A percentile compares a stretch with the other conserved stretches of the same genome.
These are phyloP conservation scores for Tremellales sp. DNA, from an alignment of 1,284 basidiomycete species.

Conservation along the genomic window DNA sequence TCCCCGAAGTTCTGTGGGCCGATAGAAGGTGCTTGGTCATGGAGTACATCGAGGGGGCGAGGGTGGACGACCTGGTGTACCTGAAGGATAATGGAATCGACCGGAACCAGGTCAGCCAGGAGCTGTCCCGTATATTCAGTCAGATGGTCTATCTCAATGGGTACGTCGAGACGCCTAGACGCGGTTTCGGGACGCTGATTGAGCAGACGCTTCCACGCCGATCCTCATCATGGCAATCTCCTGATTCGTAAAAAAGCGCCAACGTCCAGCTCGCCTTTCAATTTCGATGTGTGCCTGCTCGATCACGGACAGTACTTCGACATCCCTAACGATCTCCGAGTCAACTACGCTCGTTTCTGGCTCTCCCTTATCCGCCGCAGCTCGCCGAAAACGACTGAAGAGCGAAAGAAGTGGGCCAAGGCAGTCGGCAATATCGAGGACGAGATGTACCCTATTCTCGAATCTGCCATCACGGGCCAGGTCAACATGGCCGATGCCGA, in stretches of 20 bases:
- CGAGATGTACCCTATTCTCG: conserved; percentile 65
- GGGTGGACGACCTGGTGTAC: conserved; percentile 85
- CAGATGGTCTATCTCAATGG: conserved; percentile 97
- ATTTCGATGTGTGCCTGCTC: conserved; percentile 88
- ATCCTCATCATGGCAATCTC: conserved; percentile 66
- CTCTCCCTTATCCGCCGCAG: conserved; percentile 73
- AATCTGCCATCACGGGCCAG: conserved; percentile 75
- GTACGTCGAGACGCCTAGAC: conserved; percentile 12
- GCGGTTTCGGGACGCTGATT: too few species aligned
- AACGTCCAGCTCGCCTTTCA: conserved; percentile 71
- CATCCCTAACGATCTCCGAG: conserved; percentile 67
- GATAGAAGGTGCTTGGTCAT: conserved; percentile 85
- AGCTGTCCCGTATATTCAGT: conserved; percentile 75
- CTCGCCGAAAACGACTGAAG: conserved; percentile 59
- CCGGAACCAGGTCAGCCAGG: conserved; percentile 86
- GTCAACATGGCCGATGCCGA: conserved; percentile 44
- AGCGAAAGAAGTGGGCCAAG: conserved; percentile 77
- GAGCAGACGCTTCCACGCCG: conserved; percentile 42
- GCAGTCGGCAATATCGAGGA: conserved; percentile 84
- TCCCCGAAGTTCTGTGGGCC: conserved; percentile 81
- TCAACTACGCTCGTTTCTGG: conserved; percentile 65
- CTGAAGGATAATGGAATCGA: conserved; percentile 82
- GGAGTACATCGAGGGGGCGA: conserved; percentile 82
- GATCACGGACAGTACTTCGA: conserved; percentile 90
- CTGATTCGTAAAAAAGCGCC: conserved; percentile 72